Evolutionary conservation across 2,329 filamentous ascomycete genomes (phyloP).

Genomic region (Fusarium euwallaceae): DNA sequence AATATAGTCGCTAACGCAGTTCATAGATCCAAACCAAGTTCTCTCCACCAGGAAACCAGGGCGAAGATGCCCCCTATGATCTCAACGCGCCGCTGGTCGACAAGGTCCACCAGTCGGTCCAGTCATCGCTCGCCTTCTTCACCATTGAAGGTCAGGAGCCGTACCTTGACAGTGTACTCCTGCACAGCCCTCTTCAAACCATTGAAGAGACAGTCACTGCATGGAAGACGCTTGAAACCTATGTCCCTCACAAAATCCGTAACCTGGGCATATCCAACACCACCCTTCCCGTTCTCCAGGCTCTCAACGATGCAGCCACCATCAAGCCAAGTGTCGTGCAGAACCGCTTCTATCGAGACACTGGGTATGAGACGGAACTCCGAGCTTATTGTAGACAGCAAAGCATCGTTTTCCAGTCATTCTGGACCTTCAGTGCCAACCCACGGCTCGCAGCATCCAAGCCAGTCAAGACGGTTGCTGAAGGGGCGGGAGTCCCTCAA

Average conservation of each 20-base stretch:
- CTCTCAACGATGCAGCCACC: conserved; percentile 60
- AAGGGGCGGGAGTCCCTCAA: conserved; percentile 50
- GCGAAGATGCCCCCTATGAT: conserved; percentile 72
- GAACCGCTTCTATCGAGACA: conserved; percentile 77
- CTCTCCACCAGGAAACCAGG: conserved; percentile 74
- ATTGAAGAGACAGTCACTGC: conserved; percentile 68
- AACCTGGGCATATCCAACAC: conserved; percentile 83
- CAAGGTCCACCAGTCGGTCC: conserved; percentile 76
- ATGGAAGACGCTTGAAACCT: conserved; percentile 75
- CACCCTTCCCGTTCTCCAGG: conserved; percentile 67
- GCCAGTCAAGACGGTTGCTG: conserved; percentile 66
- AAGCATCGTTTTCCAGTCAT: conserved; percentile 64
- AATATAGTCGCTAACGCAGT: neutral
- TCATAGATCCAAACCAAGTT: conserved; percentile 85
- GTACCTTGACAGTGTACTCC: conserved; percentile 80
- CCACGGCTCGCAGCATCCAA: conserved; percentile 51
- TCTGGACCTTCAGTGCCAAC: conserved; percentile 68
- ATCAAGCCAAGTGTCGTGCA: conserved; percentile 73
- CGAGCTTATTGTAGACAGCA: conserved; percentile 63
- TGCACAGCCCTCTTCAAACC: conserved; percentile 70
- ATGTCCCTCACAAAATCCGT: conserved; percentile 74
- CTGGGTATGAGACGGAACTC: conserved; percentile 70
- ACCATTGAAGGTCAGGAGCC: conserved; percentile 53
- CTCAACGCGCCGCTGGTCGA: conserved; percentile 67
- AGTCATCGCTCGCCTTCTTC: conserved; percentile 75